These are phyloP conservation scores for Candida odintsovae DNA, from an alignment of 805 yeast genomes.

Conservation along the genomic window DNA sequence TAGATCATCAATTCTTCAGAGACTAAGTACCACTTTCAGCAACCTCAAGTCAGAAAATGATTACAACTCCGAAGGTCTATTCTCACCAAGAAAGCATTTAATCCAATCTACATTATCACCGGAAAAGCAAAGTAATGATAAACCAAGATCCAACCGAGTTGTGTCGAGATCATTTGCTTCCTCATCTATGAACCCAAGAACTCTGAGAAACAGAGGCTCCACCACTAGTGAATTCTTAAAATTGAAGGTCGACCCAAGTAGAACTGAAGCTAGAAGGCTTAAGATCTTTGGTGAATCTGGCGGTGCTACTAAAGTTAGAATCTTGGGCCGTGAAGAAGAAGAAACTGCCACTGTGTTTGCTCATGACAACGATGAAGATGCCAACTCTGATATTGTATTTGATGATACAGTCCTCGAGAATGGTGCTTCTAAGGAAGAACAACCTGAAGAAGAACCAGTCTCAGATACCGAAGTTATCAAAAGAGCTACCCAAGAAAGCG, in stretches of 20 bases:
- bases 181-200: slow-evolving; percentile 1
- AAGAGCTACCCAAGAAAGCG: slow-evolving; percentile 20
- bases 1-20: slow-evolving; percentile 27
- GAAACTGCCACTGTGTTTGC: background rate
- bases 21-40: slow-evolving; percentile 30
- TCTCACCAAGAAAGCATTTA: slow-evolving; percentile 28
- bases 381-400: background rate
- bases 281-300: slow-evolving; percentile 28
- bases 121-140: slow-evolving; percentile 8
- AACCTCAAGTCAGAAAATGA: slow-evolving; percentile 18
- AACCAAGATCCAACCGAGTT: slow-evolving; percentile 1
- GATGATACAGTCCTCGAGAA: background rate
- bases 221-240: slow-evolving; percentile 17
- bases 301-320: slow-evolving; percentile 22
- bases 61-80: slow-evolving; percentile 30
- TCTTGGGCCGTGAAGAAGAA: slow-evolving; percentile 19
- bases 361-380: background rate
- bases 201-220: slow-evolving; percentile 4
- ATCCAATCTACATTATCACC: slow-evolving; percentile 13
- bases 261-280: slow-evolving; percentile 38
- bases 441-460: slow-evolving; percentile 1
- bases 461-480: slow-evolving; percentile 2
- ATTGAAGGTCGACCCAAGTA: slow-evolving; percentile 34
- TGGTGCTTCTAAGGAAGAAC: background rate
- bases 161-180: slow-evolving; percentile 6